Evolutionary conservation across 202 grass and related monocot species (phyloP).

Genomic region (Schoenoplectus tabernaemontani): DNA sequence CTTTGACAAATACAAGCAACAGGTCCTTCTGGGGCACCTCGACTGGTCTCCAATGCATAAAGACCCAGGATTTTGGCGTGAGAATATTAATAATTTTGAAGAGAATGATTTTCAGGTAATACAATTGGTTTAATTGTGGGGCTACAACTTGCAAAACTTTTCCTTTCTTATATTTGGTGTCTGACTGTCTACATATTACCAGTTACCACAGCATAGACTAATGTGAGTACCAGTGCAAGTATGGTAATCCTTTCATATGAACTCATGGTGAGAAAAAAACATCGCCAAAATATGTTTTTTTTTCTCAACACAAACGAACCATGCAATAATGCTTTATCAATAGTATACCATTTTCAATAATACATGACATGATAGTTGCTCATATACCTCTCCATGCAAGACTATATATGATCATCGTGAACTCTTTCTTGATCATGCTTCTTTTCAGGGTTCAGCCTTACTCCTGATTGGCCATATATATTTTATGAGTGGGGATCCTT

Average conservation of each 20-base stretch:
- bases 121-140: background rate
- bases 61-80: conserved; percentile 88
- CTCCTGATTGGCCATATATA: no score
- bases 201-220: background rate
- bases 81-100: conserved; percentile 92
- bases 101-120: conserved; percentile 99
- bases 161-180: background rate
- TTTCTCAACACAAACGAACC: background rate
- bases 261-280: background rate
- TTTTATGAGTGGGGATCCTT: no score
- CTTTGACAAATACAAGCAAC: conserved; percentile 96
- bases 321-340: background rate
- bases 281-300: background rate
- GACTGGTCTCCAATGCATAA: conserved; percentile 98
- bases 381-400: no score
- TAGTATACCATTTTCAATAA: no score
- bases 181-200: no score
- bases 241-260: background rate
- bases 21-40: conserved; percentile 92
- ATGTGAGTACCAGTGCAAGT: background rate
- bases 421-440: no score
- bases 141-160: no score
- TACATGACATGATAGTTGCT: no score
- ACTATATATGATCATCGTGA: no score
- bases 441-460: no score